Evolutionary conservation across 2,329 filamentous ascomycete genomes (phyloP).

Genomic region (Hypomyces perniciosus): DNA sequence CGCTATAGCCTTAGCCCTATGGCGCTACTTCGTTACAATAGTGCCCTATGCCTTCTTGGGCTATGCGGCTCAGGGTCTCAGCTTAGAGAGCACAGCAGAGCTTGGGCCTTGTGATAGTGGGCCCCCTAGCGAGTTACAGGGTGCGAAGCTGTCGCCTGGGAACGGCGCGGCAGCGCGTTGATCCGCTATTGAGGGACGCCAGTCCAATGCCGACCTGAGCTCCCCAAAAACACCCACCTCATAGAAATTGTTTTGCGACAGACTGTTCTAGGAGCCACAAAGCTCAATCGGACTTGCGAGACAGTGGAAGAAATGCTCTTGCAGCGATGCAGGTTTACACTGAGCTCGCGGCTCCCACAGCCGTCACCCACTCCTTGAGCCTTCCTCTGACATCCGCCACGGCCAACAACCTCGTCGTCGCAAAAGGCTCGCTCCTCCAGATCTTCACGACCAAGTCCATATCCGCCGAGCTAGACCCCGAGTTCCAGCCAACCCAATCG

Average conservation of each 20-base stretch:
- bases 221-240: constrained; percentile 9
- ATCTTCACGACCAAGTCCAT: constrained; percentile 72
- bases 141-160: not conserved
- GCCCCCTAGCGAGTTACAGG: too few relatives aligned
- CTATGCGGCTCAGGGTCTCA: not conserved
- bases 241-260: constrained; percentile 9
- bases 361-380: constrained; percentile 80
- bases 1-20: too few relatives aligned
- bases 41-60: too few relatives aligned
- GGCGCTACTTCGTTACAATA: too few relatives aligned
- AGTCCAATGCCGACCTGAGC: constrained; percentile 6
- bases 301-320: constrained; percentile 29
- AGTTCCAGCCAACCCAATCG: constrained; percentile 29
- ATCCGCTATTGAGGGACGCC: constrained; percentile 15
- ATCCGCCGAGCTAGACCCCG: constrained; percentile 54
- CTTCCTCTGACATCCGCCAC: constrained; percentile 71
- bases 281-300: constrained; percentile 17
- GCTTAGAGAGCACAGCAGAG: not conserved
- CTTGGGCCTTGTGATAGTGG: too few relatives aligned
- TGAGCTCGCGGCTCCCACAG: constrained; percentile 88
- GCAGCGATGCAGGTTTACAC: constrained; percentile 89
- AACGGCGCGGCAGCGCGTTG: constrained; percentile 17
- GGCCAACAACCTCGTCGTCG: constrained; percentile 80
- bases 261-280: not conserved
- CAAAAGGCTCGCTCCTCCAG: constrained; percentile 87